Percentiles rank a stretch among this genome's conserved stretches.
Conservation (phyloP, 768 basidiomycete genomes). For the Boletus rufocinnamomeus region DNA sequence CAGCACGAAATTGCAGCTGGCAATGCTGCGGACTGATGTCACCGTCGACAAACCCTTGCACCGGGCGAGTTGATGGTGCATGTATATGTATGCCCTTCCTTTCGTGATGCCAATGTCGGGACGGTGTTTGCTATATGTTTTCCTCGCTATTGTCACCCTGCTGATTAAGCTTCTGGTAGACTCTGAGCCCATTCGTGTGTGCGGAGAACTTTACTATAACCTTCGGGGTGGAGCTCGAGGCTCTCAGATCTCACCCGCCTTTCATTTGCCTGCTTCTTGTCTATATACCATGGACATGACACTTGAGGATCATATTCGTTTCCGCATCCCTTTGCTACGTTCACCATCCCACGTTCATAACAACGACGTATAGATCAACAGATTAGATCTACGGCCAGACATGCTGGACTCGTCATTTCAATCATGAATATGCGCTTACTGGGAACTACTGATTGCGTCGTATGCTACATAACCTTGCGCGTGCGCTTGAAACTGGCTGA, state of each 20-base stretch:
- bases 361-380: no score
- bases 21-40: slow-evolving; percentile 5
- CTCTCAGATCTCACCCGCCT: neutral
- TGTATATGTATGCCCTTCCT: neutral
- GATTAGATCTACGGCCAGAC: neutral
- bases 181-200: neutral
- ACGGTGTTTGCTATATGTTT: neutral
- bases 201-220: no score
- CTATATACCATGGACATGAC: neutral
- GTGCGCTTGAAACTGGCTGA: neutral
- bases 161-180: neutral
- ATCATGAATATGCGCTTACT: neutral
- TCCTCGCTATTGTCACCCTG: neutral
- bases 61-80: neutral
- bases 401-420: neutral
- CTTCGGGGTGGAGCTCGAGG: neutral
- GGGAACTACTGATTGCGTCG: neutral
- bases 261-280: neutral
- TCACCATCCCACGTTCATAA: neutral
- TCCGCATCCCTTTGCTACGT: neutral
- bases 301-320: neutral
- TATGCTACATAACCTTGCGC: neutral
- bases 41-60: no score
- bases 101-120: neutral
- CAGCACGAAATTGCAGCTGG: slow-evolving; percentile 21